Base-by-base conservation (phyloP, 2,329 filamentous ascomycete genomes). In the Calonectria montana region DNA sequence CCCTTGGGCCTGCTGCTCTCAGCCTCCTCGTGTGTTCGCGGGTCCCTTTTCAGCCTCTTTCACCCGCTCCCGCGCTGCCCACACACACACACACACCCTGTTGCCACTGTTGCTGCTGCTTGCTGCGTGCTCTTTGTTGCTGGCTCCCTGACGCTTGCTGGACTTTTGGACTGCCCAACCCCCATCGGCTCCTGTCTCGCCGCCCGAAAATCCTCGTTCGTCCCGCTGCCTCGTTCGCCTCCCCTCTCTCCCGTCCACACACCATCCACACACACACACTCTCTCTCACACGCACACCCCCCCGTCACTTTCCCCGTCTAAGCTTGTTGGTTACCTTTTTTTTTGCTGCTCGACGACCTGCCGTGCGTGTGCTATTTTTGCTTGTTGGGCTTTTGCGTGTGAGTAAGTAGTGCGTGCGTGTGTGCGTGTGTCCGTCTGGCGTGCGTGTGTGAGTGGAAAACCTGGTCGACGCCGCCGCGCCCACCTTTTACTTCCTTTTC, bases 381-480 rank as follows among this genome's bases (percentile, higher is more conserved):
- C 61, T 29, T 39, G 43, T 64, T 50, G 43, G 53, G 53, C 35
- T 7, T 57, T 21, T 15, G 53, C 53, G 29, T 35, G 29, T 37
- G 45, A 57, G 29, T 31, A 53, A 53, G 31, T 35, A 35, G 31
- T 35, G 31, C 10, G 31, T 35, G 31, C 29, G 29, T 31, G 29
- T 31, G 35, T 53, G 62, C 29, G 63, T 65, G 63, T 53, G 47
- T 37, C 12, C 57, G 57, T 61, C 37, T 41, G 35, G 37, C 25
- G 61, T 41, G 61, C 45, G 64, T 43, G 63, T 35, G 50, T 62
- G 41, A 47, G 55, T 68, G 67, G 61, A 69, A 69, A 61, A 69
- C 67, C 67, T 63, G 61, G 67, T 65, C 53, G 67, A 69, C 67
- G 63, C 63, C 47, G 39, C 67, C 47, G 39, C 67, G 67, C 61